Evolutionary conservation across 75 land plant genomes (phyloP).

Genomic region (Chamaecyparis obtusa): DNA sequence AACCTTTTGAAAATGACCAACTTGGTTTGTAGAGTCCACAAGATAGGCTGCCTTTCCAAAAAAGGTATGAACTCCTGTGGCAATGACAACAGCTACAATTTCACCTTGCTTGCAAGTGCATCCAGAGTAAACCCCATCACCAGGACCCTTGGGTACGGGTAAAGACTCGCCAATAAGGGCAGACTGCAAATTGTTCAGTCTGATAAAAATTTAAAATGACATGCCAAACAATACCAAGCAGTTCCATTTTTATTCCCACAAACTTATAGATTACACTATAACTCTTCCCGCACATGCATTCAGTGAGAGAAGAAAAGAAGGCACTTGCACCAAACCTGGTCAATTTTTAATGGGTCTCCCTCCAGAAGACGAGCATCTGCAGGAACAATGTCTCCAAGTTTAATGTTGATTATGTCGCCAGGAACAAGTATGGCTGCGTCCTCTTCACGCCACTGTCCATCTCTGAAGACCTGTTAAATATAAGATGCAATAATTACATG

Average conservation of each 20-base stretch:
- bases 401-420: slow-evolving; percentile 88
- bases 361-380: slow-evolving; percentile 97
- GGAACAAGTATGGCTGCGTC: slow-evolving; percentile 89
- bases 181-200: slow-evolving; percentile 47
- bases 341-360: slow-evolving; percentile 93
- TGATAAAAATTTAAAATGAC: background rate
- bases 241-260: background rate
- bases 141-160: slow-evolving; percentile 90
- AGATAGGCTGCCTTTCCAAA: slow-evolving; percentile 97
- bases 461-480: slow-evolving; percentile 64
- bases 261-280: background rate
- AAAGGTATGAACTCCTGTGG: slow-evolving; percentile 94
- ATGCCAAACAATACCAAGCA: background rate
- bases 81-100: slow-evolving; percentile 90
- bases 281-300: background rate
- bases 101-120: slow-evolving; percentile 95
- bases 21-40: slow-evolving; percentile 88
- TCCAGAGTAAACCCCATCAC: slow-evolving; percentile 87
- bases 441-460: slow-evolving; percentile 78
- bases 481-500: background rate
- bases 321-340: slow-evolving; percentile 54
- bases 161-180: slow-evolving; percentile 92
- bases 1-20: slow-evolving; percentile 95
- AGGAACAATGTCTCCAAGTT: slow-evolving; percentile 95
- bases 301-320: background rate